These are phyloP conservation scores for Macrolepiota fuliginosa DNA, from an alignment of 768 basidiomycete species.

Conservation along the genomic window DNA sequence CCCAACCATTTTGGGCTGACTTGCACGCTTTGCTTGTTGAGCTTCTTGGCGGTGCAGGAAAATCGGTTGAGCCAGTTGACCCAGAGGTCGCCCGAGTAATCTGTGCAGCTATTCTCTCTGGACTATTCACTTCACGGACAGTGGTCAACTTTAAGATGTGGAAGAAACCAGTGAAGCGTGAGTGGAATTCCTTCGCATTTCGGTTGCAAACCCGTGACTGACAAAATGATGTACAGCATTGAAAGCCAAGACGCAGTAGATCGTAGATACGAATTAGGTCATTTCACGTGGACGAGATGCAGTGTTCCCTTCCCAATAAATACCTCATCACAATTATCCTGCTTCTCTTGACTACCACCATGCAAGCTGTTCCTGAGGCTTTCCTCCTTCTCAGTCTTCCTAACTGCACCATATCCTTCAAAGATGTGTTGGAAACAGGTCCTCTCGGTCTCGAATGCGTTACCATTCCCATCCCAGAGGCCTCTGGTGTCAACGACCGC, in stretches of 20 bases:
- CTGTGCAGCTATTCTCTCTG: slow-evolving; percentile 64
- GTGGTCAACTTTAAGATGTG: slow-evolving; percentile 58
- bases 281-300: slow-evolving; percentile 7
- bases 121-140: slow-evolving; percentile 61
- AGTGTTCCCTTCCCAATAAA: slow-evolving; percentile 8
- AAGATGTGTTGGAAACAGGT: slow-evolving; percentile 36
- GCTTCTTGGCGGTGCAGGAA: slow-evolving; percentile 39
- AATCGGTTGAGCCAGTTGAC: slow-evolving; percentile 49
- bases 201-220: background rate
- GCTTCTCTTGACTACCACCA: background rate
- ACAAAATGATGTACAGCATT: background rate
- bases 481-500: slow-evolving; percentile 32
- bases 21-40: slow-evolving; percentile 46
- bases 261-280: slow-evolving; percentile 10
- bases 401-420: slow-evolving; percentile 39
- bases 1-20: slow-evolving; percentile 81
- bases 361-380: slow-evolving; percentile 36
- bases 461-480: slow-evolving; percentile 40
- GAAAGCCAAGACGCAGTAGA: slow-evolving; percentile 13
- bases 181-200: background rate
- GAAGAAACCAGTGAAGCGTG: slow-evolving; percentile 23
- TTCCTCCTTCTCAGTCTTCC: slow-evolving; percentile 56
- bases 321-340: background rate
- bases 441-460: slow-evolving; percentile 60
- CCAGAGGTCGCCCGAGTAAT: slow-evolving; percentile 65